These are phyloP conservation scores for Chloranthus sessilifolius DNA, from an alignment of 164 flowering plant species.

Conservation along the genomic window DNA sequence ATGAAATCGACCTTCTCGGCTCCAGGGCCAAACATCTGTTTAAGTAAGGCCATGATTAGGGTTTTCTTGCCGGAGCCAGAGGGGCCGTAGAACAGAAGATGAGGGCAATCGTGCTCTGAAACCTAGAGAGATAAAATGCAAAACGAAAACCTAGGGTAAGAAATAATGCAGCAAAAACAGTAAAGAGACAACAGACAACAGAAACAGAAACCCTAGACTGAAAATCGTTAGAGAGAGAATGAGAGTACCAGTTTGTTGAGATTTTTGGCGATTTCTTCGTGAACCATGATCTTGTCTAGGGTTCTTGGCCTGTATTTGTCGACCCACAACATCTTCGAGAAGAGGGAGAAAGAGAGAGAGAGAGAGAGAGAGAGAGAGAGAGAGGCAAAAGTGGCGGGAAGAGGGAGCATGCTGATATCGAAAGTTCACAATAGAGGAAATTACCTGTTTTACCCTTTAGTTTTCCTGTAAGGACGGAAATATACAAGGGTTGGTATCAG, in stretches of 20 bases:
- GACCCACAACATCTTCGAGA: constrained; percentile 89
- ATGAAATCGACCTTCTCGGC: constrained; percentile 69
- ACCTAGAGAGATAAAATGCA: constrained; percentile 42
- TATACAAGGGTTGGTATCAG: no score
- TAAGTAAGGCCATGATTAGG: constrained; percentile 85
- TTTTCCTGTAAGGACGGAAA: no score
- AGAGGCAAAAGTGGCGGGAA: no score
- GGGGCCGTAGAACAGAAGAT: constrained; percentile 90
- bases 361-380: constrained; percentile 4
- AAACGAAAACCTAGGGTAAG: neutral
- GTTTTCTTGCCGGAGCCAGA: constrained; percentile 98
- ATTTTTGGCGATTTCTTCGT: constrained; percentile 73
- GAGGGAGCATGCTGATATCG: no score
- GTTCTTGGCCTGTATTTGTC: constrained; percentile 95
- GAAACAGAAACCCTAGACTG: no score
- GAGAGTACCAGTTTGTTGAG: constrained; percentile 75
- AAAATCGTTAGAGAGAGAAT: constrained; percentile 1
- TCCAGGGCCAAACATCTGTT: constrained; percentile 81
- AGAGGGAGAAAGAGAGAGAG: constrained; percentile 7
- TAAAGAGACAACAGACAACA: no score
- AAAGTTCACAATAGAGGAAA: no score
- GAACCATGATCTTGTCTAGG: constrained; percentile 83
- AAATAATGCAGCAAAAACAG: neutral
- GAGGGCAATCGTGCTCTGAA: constrained; percentile 93
- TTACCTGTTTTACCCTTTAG: no score